Conservation (phyloP, 441 rosid species). For the Sinapis alba region DNA sequence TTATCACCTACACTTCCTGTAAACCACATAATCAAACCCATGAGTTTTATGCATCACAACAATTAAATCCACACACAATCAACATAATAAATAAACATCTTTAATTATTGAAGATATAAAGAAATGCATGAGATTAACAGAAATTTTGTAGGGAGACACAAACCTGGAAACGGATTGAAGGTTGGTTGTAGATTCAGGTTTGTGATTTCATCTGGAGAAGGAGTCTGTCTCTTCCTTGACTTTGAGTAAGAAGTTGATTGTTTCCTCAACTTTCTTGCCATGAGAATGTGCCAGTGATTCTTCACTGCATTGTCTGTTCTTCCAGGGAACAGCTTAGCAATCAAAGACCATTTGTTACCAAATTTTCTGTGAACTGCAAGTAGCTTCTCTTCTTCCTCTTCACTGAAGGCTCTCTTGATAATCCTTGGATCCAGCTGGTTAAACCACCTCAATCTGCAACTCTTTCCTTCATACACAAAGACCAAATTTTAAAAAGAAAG, state of each 20-base stretch:
- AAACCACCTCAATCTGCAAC: conserved; percentile 72
- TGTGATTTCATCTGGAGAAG: not conserved
- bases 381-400: conserved; percentile 58
- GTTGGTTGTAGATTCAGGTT: not conserved
- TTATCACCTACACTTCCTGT: conserved; percentile 18
- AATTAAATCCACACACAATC: not conserved
- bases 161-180: conserved; percentile 24
- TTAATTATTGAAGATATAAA: not conserved
- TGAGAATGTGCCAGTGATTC: conserved; percentile 67
- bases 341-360: conserved; percentile 70
- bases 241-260: conserved; percentile 35
- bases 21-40: conserved; percentile 3
- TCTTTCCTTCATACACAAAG: conserved; percentile 46
- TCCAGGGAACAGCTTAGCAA: conserved; percentile 58
- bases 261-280: conserved; percentile 55
- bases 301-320: conserved; percentile 66
- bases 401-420: conserved; percentile 52
- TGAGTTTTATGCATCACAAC: not conserved
- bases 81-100: not conserved
- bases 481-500: not conserved
- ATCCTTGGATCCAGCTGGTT: conserved; percentile 68
- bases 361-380: conserved; percentile 52
- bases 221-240: not conserved
- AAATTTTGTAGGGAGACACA: not conserved
- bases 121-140: not conserved